Percentiles rank a stretch among this genome's conserved stretches.
These are phyloP conservation scores for Nigrospora osmanthi DNA, from an alignment of 2,329 filamentous ascomycete genomes.

Conservation along the genomic window DNA sequence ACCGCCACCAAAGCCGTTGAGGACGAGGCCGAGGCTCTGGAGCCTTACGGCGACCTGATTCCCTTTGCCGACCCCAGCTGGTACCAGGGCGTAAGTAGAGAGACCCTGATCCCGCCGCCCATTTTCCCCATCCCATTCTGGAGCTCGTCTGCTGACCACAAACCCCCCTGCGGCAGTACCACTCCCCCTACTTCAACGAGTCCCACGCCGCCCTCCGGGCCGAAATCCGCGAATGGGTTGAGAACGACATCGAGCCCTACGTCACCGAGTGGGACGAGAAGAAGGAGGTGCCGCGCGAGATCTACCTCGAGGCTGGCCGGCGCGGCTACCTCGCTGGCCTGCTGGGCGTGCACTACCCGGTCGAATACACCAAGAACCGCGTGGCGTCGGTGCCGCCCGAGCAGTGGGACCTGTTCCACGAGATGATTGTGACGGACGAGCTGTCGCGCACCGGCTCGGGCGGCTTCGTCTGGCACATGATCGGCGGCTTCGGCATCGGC, in stretches of 20 bases:
- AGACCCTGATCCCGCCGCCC: background rate
- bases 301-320: constrained; percentile 94
- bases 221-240: constrained; percentile 89
- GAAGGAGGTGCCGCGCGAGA: constrained; percentile 76
- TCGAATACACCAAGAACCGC: constrained; percentile 63
- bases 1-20: constrained; percentile 28
- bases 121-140: too few relatives aligned
- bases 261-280: constrained; percentile 97
- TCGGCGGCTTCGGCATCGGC: constrained; percentile 95
- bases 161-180: constrained; percentile 56
- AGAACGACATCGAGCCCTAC: constrained; percentile 79
- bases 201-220: constrained; percentile 83
- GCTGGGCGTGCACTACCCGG: constrained; percentile 75
- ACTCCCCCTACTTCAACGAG: constrained; percentile 95
- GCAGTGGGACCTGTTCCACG: constrained; percentile 98
- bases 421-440: constrained; percentile 92
- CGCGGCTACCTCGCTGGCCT: constrained; percentile 90
- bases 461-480: constrained; percentile 93
- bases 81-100: constrained; percentile 76
- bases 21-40: constrained; percentile 64
- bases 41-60: constrained; percentile 78
- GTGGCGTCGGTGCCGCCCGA: constrained; percentile 75
- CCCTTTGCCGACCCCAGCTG: constrained; percentile 89
- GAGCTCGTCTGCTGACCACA: background rate
- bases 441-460: constrained; percentile 81